Percentiles rank a stretch among this genome's conserved stretches.
Conservation (phyloP, 164 flowering plant species). For the Amborella trichopoda region DNA sequence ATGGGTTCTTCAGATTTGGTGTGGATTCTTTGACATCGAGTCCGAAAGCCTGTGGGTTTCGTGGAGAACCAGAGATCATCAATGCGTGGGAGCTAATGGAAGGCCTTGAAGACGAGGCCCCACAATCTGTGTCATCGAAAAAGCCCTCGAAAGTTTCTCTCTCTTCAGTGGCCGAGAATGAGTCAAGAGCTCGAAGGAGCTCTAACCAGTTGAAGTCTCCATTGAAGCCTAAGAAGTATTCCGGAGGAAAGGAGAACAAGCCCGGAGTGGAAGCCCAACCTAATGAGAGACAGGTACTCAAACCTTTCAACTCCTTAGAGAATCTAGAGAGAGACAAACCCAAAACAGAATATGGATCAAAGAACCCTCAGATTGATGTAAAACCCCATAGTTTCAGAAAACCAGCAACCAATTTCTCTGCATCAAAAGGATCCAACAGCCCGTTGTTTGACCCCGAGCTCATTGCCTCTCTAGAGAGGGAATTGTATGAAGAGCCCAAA, state of each 20-base stretch:
- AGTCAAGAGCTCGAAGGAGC: constrained; percentile 17
- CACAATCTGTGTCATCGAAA: constrained; percentile 22
- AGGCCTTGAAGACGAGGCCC: constrained; percentile 49
- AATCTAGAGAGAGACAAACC: constrained; percentile 15
- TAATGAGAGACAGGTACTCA: constrained; percentile 34
- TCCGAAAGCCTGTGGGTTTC: too few species aligned
- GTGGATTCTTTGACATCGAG: too few species aligned
- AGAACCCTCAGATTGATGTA: constrained; percentile 10
- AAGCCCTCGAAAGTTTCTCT: constrained; percentile 28
- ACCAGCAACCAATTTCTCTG: constrained; percentile 21
- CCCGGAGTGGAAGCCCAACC: constrained; percentile 5
- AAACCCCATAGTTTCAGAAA: constrained; percentile 17
- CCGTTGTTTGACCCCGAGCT: constrained; percentile 85
- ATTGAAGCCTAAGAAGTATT: constrained; percentile 29
- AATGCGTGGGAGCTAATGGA: constrained; percentile 87
- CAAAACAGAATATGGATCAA: too few species aligned
- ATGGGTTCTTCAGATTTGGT: too few species aligned
- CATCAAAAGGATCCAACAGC: constrained; percentile 28
- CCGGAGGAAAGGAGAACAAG: constrained; percentile 66
- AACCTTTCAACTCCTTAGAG: constrained; percentile 20
- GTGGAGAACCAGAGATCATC: constrained; percentile 51
- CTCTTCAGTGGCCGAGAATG: constrained; percentile 25
- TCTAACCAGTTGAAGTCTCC: constrained; percentile 36
- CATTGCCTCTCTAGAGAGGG: constrained; percentile 40
- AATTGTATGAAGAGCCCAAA: constrained; percentile 41